phyloP scores from a whole-genome alignment of 306 rosid genomes.

The Ceratonia siliqua region DNA sequence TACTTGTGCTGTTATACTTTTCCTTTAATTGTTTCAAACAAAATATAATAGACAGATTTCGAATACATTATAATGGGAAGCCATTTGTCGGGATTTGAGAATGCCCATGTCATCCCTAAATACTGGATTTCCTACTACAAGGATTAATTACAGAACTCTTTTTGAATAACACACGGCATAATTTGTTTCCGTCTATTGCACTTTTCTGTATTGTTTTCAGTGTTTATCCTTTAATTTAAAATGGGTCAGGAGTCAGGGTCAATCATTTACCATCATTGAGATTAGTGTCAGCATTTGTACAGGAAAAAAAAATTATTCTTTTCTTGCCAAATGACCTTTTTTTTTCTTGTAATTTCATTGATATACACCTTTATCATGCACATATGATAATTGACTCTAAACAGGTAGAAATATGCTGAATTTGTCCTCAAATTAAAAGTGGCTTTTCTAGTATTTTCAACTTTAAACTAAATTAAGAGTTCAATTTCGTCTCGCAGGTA shows the following conservation, averaged over 20 bases:
- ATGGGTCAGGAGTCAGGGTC: not conserved
- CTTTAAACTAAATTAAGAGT: constrained; percentile 5
- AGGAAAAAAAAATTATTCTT: not conserved
- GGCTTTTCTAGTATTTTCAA: not conserved
- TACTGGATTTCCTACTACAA: not conserved
- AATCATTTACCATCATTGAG: not conserved
- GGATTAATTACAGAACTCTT: not conserved
- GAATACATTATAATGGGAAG: no score
- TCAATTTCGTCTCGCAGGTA: constrained; percentile 60
- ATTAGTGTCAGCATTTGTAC: not conserved
- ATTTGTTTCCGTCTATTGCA: not conserved
- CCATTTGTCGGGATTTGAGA: no score
- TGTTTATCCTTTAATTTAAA: not conserved
- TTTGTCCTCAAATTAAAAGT: constrained; percentile 12
- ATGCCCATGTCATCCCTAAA: no score
- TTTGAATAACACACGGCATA: not conserved
- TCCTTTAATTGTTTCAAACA: no score
- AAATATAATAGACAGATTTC: no score
- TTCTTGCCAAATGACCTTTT: not conserved
- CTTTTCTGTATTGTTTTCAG: not conserved
- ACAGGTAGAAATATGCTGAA: constrained; percentile 18
- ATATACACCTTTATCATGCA: constrained; percentile 17
- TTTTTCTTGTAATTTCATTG: not conserved
- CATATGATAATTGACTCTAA: constrained; percentile 24
- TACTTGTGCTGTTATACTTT: not conserved